Base-by-base conservation (phyloP, 2,329 filamentous ascomycete genomes). In the Pseudocercospora crystallina region DNA sequence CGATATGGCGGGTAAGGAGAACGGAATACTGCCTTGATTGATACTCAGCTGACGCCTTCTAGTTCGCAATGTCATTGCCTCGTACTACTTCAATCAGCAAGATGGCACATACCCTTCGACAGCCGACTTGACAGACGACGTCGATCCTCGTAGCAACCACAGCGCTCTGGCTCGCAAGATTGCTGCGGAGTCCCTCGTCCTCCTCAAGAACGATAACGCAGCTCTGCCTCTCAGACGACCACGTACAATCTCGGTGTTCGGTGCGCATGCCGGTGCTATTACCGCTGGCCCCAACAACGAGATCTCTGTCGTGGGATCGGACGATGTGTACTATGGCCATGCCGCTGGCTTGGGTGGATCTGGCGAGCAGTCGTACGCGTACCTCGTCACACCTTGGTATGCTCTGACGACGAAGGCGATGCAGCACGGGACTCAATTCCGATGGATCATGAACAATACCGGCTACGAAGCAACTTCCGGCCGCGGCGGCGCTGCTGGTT, bases 201-300 rank as follows among this genome's bases (percentile, higher is more conserved):
- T 74, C 5, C 58, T 80, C 11, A 80, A 80, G 64, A 83, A 83
- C 52, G 63, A 58, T 1, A 71, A 75, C 45, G 67, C 69, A 8
- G 63, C 74, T 2, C 71, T 82, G 1, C 80, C 80, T 0, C 65
- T 87, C 5, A 75, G 75, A 45, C 74, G 72, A 43, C 76, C 77
- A 3, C 70, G 65, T 43, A 71, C 69, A 17, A 71, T 79, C 38
- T 70, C 69, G 1, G 62, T 80, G 2, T 76, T 78, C 47, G 77
- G 76, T 1, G n/a, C 26, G 8, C 15, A 41, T 5, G 39, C 39
- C 2, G 39, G 15, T 2, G 26, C 15, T n/a, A 2, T 41, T 8
- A 26, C n/a, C 10, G 39, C 39, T 12, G 39, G 39, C 26, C 39
- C 39, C 13, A 17, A 41, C 15, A 41, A 41, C 39, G 15, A 26